A percentile compares a stretch with the other conserved stretches of the same genome.
Conservation (phyloP, 495 filamentous ascomycete species). For the Lasiosphaeria miniovina region DNA sequence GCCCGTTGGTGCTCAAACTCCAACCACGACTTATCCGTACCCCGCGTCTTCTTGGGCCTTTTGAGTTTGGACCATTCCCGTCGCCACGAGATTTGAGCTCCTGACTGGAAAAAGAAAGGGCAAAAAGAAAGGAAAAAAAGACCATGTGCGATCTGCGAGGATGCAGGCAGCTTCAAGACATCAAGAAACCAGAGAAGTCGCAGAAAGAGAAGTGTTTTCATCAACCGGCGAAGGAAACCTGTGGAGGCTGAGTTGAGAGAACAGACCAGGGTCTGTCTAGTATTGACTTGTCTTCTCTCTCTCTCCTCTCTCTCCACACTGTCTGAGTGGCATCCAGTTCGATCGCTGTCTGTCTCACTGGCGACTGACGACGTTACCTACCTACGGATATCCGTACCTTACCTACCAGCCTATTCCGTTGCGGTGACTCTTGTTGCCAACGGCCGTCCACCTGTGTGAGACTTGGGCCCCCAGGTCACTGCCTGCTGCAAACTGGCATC, state of each 20-base stretch:
- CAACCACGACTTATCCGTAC: no score
- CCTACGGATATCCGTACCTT: neutral
- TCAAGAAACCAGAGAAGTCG: constrained; percentile 16
- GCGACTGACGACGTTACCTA: no score
- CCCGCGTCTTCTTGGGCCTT: no score
- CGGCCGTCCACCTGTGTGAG: neutral
- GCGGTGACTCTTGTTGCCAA: neutral
- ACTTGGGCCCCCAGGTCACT: neutral
- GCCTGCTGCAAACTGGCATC: constrained; percentile 4
- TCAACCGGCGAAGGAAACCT: constrained; percentile 4
- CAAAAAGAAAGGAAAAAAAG: constrained; percentile 16
- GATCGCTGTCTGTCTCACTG: no score
- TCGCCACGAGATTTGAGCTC: neutral
- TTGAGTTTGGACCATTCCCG: neutral
- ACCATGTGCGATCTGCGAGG: constrained; percentile 19
- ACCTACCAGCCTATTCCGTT: neutral
- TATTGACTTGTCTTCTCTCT: neutral
- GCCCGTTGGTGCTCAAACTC: no score
- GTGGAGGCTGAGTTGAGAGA: neutral
- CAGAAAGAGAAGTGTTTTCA: constrained; percentile 13
- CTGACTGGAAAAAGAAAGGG: constrained; percentile 11
- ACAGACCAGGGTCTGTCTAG: neutral
- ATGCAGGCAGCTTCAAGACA: constrained; percentile 14
- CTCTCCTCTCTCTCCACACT: neutral
- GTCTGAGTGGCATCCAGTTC: no score